Evolutionary conservation across 495 filamentous ascomycete species (phyloP), one percentile per base, ranked within the genome.

Genomic region (Penicillium pancosmium): DNA sequence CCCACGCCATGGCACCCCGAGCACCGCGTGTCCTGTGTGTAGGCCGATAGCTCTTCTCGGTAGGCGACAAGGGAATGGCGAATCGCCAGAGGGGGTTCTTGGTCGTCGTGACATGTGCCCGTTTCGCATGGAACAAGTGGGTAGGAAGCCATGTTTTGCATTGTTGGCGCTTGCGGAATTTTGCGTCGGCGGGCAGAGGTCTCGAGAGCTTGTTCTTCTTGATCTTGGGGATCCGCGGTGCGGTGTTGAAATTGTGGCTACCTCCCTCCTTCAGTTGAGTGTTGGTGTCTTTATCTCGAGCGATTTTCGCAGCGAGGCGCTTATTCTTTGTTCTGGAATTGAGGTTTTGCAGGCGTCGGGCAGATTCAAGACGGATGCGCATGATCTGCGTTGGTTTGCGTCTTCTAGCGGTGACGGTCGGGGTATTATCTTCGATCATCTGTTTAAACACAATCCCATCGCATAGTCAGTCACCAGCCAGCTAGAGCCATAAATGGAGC

Each of bases 61-160:
- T 93, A 1, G 93, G 91, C 35, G 87, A 89, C 47, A 96, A 68
- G 0, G 93, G 91, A 27, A 98, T 72, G 0, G 91, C 84, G 73
- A 97, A 97, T 41, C 92, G 82, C 94, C 94, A 98, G 23, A 95
- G 74, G 2, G 92, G 88, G 50, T 90, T 81, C 57, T 80, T 86
- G 1, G 90, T 87, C 12, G 84, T 82, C 1, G 90, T 89, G 89
- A 98, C 95, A 54, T 81, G 86, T 6, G 94, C 93, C 46, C 94
- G 80, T 67, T 98, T 98, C 15, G 93, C 88, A 77, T 97, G 94
- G 78, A 86, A 98, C 53, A 97, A 71, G 67, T 98, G 94, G 16
- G 94, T 97, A 3, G 94, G 95, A 4, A 98, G 80, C 94, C 94
- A 98, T 0, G 87, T 89, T 78, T 98, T 98, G 70, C 88, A 82